Conservation (phyloP, 257 asterid species). For the Nicotiana noctiflora region DNA sequence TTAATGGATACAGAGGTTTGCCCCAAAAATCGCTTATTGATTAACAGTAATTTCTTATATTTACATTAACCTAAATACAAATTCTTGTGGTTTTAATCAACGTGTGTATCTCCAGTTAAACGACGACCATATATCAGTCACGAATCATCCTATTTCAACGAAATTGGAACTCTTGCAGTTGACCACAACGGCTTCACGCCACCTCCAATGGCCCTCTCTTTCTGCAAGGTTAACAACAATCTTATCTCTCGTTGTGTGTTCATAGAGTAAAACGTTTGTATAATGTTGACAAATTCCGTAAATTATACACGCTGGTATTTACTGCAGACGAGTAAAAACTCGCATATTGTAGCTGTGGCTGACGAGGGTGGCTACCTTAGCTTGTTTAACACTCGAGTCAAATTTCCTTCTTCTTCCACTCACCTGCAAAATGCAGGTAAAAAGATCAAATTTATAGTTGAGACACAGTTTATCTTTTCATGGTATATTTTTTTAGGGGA, state of each 20-base stretch:
- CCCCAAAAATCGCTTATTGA: not conserved
- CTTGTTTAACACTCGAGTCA: conserved; percentile 51
- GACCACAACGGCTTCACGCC: conserved; percentile 57
- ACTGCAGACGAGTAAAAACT: conserved; percentile 42
- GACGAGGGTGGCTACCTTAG: conserved; percentile 75
- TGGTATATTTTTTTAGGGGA: too few species aligned
- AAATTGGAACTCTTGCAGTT: conserved; percentile 57
- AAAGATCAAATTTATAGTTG: not conserved
- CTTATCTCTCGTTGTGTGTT: not conserved
- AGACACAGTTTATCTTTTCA: not conserved
- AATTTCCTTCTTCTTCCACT: conserved; percentile 38
- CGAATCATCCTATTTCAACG: conserved; percentile 30
- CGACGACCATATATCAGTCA: conserved; percentile 47
- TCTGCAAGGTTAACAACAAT: conserved; percentile 53
- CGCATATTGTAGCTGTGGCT: conserved; percentile 59
- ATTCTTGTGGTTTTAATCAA: not conserved
- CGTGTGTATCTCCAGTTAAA: conserved; percentile 29
- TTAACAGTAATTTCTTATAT: not conserved
- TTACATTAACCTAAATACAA: too few species aligned
- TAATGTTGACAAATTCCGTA: not conserved
- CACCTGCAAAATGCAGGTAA: conserved; percentile 58
- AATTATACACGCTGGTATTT: not conserved
- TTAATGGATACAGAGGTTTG: conserved; percentile 77
- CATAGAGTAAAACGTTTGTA: not conserved
- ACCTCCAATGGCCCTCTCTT: conserved; percentile 85